phyloP scores from a whole-genome alignment of 495 filamentous ascomycete genomes.

The Daldinia decipiens region DNA sequence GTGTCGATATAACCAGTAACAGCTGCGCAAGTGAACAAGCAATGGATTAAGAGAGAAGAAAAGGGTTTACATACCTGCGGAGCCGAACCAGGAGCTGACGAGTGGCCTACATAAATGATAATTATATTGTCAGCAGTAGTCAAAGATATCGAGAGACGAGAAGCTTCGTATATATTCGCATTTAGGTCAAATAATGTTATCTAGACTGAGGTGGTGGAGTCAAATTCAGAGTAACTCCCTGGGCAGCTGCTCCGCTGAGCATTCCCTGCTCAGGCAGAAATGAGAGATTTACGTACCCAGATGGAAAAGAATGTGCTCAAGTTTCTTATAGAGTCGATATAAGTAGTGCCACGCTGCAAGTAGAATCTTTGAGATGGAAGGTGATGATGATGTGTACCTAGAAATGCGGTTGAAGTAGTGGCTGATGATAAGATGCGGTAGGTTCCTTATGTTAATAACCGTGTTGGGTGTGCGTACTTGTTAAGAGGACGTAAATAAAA shows the following conservation, averaged over 20 bases:
- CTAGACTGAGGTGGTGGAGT: background rate
- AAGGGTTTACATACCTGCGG: background rate
- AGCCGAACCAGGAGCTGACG: background rate
- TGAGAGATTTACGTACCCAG: background rate
- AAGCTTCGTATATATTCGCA: background rate
- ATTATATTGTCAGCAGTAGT: constrained; percentile 2
- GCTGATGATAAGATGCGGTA: background rate
- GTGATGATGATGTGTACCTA: background rate
- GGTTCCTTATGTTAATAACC: background rate
- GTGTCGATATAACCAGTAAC: background rate
- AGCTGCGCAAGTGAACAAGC: background rate
- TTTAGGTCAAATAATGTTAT: background rate
- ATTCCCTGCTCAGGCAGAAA: background rate
- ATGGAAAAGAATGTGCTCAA: background rate
- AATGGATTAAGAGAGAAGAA: background rate
- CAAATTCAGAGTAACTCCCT: no score
- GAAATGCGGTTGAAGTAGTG: background rate
- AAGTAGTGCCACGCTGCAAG: background rate
- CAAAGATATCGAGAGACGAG: background rate
- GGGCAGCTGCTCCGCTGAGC: background rate
- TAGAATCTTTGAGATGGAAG: background rate
- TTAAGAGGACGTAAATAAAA: background rate
- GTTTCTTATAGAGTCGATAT: background rate
- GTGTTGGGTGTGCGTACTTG: background rate
- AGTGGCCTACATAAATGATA: background rate